Conservation (phyloP, 148 eudicot genomes). For the Rhododendron ovatum region DNA sequence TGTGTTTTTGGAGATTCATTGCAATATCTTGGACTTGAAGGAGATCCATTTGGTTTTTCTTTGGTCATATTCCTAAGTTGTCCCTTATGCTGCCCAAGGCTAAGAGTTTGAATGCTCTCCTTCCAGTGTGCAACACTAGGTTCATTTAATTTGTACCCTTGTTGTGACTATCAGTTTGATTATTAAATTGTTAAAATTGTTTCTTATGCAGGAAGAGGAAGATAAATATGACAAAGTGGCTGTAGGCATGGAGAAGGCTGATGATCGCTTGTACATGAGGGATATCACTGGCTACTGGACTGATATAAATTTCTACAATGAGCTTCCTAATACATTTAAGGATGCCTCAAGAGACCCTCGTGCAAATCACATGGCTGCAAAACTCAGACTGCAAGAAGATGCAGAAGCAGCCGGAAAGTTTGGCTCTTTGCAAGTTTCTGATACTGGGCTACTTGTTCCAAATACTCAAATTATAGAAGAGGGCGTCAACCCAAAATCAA, state of each 20-base stretch:
- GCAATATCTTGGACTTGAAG: neutral
- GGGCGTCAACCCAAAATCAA: constrained; percentile 35
- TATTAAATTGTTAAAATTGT: neutral
- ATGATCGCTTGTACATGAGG: constrained; percentile 52
- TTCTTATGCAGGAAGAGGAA: constrained; percentile 67
- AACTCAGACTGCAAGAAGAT: constrained; percentile 72
- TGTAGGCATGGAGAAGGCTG: constrained; percentile 44
- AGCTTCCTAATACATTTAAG: constrained; percentile 46
- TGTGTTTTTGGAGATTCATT: neutral
- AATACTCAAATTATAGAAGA: constrained; percentile 20
- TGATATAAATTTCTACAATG: constrained; percentile 27
- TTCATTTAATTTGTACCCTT: neutral
- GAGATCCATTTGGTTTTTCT: neutral
- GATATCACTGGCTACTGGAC: constrained; percentile 44
- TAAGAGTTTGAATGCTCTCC: neutral
- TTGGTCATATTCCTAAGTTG: neutral
- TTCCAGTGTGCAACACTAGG: neutral
- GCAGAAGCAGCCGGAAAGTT: constrained; percentile 54
- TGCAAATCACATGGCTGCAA: constrained; percentile 75
- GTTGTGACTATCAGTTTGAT: neutral
- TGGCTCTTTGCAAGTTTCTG: constrained; percentile 40
- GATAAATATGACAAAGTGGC: constrained; percentile 70
- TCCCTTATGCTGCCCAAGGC: neutral
- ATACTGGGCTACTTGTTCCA: constrained; percentile 14
- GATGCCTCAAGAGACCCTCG: constrained; percentile 60